phyloP scores from a whole-genome alignment of 2,329 filamentous ascomycete species.

The Penicillium janthinellum region DNA sequence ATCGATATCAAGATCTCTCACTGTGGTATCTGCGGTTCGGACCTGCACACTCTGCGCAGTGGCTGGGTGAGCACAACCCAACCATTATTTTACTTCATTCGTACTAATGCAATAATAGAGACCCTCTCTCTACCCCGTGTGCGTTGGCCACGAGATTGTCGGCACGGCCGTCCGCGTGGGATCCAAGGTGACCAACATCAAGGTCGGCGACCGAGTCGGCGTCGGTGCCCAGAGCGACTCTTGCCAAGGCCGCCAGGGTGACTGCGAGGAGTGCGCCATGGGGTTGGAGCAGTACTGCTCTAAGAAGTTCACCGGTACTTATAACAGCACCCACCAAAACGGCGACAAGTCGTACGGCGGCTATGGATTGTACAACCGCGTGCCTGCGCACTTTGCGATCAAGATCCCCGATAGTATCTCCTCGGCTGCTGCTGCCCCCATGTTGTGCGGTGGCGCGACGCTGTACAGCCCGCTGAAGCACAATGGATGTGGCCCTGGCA shows the following conservation, averaged over 20 bases:
- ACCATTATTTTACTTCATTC: too few relatives aligned
- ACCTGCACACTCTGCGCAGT: constrained; percentile 59
- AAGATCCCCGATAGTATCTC: constrained; percentile 57
- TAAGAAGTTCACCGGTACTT: constrained; percentile 34
- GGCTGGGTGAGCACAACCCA: constrained; percentile 40
- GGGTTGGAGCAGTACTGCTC: constrained; percentile 44
- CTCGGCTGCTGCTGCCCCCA: constrained; percentile 62
- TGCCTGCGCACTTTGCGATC: constrained; percentile 60
- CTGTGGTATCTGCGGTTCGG: constrained; percentile 66
- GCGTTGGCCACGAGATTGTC: constrained; percentile 67
- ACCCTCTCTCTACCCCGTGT: constrained; percentile 46
- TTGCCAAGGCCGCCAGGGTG: constrained; percentile 48
- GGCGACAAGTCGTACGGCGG: constrained; percentile 69
- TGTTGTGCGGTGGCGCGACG: constrained; percentile 79
- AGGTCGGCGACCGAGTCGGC: constrained; percentile 46
- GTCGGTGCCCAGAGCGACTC: constrained; percentile 64
- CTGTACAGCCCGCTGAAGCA: constrained; percentile 69
- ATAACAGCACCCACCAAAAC: constrained; percentile 43
- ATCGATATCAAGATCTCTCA: constrained; percentile 66
- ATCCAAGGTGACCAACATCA: constrained; percentile 38
- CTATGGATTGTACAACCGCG: constrained; percentile 60
- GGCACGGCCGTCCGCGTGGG: constrained; percentile 62
- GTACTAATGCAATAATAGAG: constrained; percentile 19
- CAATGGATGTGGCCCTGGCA: constrained; percentile 70
- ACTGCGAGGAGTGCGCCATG: constrained; percentile 57